A percentile compares a stretch with the other conserved stretches of the same genome.
These are phyloP conservation scores for Xerocomus brunneocitrinus DNA, from an alignment of 768 basidiomycete genomes.

Conservation along the genomic window DNA sequence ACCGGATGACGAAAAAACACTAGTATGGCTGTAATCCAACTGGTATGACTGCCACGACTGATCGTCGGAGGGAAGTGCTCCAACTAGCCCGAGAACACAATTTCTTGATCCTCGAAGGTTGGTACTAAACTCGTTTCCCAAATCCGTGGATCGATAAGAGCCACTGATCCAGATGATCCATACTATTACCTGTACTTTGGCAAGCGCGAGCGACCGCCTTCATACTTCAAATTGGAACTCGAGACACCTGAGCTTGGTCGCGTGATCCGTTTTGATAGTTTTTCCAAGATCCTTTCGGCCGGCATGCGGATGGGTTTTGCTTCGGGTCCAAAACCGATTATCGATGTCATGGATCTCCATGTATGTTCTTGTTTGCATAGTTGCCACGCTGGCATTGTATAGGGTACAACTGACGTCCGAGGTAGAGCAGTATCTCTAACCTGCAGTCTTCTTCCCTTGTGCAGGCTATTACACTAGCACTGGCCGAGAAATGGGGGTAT, in stretches of 20 bases:
- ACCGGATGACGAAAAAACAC: not conserved
- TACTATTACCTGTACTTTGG: constrained; percentile 79
- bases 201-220: constrained; percentile 54
- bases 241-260: constrained; percentile 64
- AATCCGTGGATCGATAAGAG: not conserved
- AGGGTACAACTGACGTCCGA: constrained; percentile 7
- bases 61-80: constrained; percentile 69
- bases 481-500: constrained; percentile 71
- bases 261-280: constrained; percentile 84
- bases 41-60: constrained; percentile 68
- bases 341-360: constrained; percentile 67
- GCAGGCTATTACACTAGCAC: constrained; percentile 54
- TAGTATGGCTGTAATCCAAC: constrained; percentile 87
- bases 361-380: constrained; percentile 38
- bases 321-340: constrained; percentile 64
- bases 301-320: constrained; percentile 81
- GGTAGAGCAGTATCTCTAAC: constrained; percentile 60
- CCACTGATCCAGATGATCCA: constrained; percentile 58
- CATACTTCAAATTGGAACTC: constrained; percentile 79
- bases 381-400: constrained; percentile 7
- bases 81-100: constrained; percentile 66
- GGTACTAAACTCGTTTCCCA: not conserved
- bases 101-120: constrained; percentile 84
- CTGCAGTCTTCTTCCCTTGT: constrained; percentile 62
- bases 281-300: constrained; percentile 77